Evolutionary conservation across 495 filamentous ascomycete genomes (phyloP).

Genomic region (Hyaloscypha finlandica): DNA sequence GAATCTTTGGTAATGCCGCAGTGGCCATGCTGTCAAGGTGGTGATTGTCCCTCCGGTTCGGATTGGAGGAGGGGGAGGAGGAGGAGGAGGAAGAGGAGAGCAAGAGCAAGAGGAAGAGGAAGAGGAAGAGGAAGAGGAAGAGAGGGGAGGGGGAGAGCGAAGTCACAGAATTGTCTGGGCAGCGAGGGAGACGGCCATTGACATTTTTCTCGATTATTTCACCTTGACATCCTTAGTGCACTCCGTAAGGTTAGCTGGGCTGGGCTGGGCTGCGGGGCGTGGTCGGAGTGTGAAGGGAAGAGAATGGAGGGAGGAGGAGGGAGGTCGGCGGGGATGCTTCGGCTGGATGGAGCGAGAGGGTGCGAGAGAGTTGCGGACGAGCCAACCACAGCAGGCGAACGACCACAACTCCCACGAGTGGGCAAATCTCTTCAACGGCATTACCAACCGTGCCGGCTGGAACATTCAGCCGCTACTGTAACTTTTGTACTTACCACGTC

Average conservation of each 20-base stretch:
- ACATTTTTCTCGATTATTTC: background rate
- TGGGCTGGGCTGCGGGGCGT: too few species aligned
- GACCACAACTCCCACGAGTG: background rate
- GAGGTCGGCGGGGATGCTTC: too few species aligned
- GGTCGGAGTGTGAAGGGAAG: too few species aligned
- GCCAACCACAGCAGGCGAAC: background rate
- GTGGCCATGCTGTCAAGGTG: constrained; percentile 38
- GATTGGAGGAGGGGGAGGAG: constrained; percentile 19
- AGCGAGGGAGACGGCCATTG: background rate
- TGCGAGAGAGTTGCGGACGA: too few species aligned
- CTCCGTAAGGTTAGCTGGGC: background rate
- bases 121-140: background rate
- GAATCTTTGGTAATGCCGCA: constrained; percentile 33
- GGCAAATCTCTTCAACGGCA: background rate
- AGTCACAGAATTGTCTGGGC: background rate
- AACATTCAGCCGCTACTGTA: too few species aligned
- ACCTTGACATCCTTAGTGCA: background rate
- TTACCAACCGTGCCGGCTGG: too few species aligned
- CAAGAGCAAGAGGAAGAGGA: background rate
- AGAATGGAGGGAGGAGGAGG: too few species aligned
- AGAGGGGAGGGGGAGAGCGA: background rate
- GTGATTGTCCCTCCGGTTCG: constrained; percentile 13
- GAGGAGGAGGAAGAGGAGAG: constrained; percentile 2
- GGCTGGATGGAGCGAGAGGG: too few species aligned
- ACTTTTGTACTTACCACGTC: too few species aligned